phyloP scores from a whole-genome alignment of 768 basidiomycete genomes.

The Pleurotus giganteus region DNA sequence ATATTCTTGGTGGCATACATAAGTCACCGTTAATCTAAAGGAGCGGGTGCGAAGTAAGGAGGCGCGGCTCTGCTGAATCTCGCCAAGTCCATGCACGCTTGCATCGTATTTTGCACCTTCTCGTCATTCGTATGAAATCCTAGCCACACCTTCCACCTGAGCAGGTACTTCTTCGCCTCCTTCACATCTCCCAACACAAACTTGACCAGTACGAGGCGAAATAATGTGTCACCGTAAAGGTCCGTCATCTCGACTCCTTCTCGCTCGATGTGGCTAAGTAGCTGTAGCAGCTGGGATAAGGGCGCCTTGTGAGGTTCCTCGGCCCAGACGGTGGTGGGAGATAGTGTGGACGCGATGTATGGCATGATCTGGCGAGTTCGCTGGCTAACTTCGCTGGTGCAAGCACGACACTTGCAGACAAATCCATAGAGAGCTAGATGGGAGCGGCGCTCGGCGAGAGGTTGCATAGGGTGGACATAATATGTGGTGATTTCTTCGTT shows the following conservation, averaged over 20 bases:
- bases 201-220: not conserved
- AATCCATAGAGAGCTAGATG: constrained; percentile 28
- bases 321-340: too few relatives aligned
- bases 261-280: not conserved
- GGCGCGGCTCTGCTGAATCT: too few relatives aligned
- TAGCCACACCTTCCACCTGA: too few relatives aligned
- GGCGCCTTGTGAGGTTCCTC: not conserved
- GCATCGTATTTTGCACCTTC: too few relatives aligned
- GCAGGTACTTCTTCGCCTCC: not conserved
- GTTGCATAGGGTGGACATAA: constrained; percentile 18
- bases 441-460: constrained; percentile 21
- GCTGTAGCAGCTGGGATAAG: not conserved
- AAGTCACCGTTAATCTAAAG: too few relatives aligned
- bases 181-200: not conserved
- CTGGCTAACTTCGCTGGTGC: not conserved
- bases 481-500: constrained; percentile 31
- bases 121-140: too few relatives aligned
- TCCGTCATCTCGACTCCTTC: not conserved
- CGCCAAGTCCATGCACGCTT: too few relatives aligned
- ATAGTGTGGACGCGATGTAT: too few relatives aligned
- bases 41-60: too few relatives aligned
- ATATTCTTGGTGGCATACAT: too few relatives aligned
- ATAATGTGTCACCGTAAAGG: not conserved
- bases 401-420: constrained; percentile 26
- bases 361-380: not conserved